These are phyloP conservation scores for Anthoceros angustus DNA, from an alignment of 225 moss, liverwort and hornwort species.

Conservation along the genomic window DNA sequence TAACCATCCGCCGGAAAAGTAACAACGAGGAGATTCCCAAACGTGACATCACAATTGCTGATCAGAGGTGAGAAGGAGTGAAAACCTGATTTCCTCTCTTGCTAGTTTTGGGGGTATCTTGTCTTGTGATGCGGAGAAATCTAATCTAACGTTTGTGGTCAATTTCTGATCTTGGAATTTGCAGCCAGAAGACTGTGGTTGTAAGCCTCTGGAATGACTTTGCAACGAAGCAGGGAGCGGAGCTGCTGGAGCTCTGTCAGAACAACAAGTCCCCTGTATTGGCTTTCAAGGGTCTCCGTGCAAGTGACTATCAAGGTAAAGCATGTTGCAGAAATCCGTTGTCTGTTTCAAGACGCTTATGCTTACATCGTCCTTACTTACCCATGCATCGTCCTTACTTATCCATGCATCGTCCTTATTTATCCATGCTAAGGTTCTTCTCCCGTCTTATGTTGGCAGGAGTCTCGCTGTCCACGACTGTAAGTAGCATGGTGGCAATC, in stretches of 20 bases:
- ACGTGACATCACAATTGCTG: constrained; percentile 55
- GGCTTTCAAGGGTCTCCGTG: constrained; percentile 35
- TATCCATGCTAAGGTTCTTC: neutral
- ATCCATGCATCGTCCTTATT: too few species aligned
- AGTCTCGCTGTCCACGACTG: constrained; percentile 51
- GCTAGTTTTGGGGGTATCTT: neutral
- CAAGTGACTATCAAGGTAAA: constrained; percentile 70
- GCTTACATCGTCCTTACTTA: too few species aligned
- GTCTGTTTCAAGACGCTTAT: too few species aligned
- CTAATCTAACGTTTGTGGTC: neutral
- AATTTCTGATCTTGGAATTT: neutral
- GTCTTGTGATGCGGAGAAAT: neutral
- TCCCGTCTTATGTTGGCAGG: constrained; percentile 24
- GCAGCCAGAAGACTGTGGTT: constrained; percentile 67
- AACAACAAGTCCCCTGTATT: constrained; percentile 35
- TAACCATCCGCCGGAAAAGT: constrained; percentile 47
- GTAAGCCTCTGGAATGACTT: constrained; percentile 62
- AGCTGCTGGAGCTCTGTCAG: constrained; percentile 23
- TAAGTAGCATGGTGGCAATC: constrained; percentile 42
- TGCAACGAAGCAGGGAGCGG: constrained; percentile 38
- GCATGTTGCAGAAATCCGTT: neutral
- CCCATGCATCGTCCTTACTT: too few species aligned
- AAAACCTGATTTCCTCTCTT: neutral
- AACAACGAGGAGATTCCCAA: constrained; percentile 83
- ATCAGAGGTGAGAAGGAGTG: constrained; percentile 25